Evolutionary conservation across 2,329 filamentous ascomycete genomes (phyloP).

Genomic region (Verticillium alfalfae): DNA sequence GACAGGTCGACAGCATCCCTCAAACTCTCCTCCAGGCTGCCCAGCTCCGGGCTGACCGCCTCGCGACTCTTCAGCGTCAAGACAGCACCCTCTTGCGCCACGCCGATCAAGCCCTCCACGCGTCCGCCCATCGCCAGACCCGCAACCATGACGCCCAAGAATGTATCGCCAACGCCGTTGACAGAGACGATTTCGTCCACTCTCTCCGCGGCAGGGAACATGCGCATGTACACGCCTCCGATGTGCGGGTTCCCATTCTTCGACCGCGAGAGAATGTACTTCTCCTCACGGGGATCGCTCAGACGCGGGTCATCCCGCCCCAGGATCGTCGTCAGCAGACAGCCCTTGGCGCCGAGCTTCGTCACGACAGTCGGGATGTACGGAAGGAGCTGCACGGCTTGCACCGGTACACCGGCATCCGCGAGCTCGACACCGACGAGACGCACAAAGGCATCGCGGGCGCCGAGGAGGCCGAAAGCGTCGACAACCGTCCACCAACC

Average conservation of each 20-base stretch:
- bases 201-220: conserved; percentile 61
- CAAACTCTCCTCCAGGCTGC: conserved; percentile 36
- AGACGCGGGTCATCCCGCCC: conserved; percentile 62
- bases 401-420: conserved; percentile 76
- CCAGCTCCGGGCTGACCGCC: conserved; percentile 60
- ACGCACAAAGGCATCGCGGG: conserved; percentile 64
- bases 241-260: conserved; percentile 44
- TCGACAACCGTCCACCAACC: conserved; percentile 81
- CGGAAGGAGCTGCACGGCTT: conserved; percentile 77
- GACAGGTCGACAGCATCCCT: conserved; percentile 12
- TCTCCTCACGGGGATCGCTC: conserved; percentile 52
- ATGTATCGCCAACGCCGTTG: conserved; percentile 92
- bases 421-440: conserved; percentile 65
- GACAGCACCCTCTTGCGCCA: conserved; percentile 78
- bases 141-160: conserved; percentile 78
- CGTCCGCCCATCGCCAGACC: conserved; percentile 59
- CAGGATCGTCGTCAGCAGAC: conserved; percentile 70
- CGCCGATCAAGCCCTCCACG: conserved; percentile 59
- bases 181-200: conserved; percentile 77
- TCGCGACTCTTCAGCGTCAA: conserved; percentile 71
- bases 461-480: conserved; percentile 66
- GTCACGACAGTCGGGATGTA: conserved; percentile 81
- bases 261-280: conserved; percentile 66
- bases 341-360: conserved; percentile 73
- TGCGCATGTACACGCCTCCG: conserved; percentile 77